Conservation (phyloP, 495 filamentous ascomycete species). For the Tuber microsphaerosporum region DNA sequence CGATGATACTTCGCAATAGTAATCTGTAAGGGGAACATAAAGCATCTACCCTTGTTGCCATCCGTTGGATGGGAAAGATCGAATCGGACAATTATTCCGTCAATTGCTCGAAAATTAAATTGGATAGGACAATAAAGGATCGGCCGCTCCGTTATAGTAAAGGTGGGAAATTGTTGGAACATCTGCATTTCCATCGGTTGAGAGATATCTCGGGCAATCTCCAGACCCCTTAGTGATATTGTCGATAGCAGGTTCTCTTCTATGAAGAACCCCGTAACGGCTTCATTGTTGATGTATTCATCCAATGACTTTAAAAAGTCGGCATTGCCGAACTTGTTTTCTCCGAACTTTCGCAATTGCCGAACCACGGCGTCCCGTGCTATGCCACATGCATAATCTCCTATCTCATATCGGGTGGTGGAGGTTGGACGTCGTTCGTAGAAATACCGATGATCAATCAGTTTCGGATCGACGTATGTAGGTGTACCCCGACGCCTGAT, state of each 20-base stretch:
- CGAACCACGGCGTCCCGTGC: neutral
- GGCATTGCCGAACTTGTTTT: neutral
- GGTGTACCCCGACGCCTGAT: neutral
- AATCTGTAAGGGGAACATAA: neutral
- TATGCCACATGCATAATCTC: neutral
- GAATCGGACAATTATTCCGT: neutral
- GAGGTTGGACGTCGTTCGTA: neutral
- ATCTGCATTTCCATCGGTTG: neutral
- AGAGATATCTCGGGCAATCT: neutral
- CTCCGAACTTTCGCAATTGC: neutral
- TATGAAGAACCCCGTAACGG: neutral
- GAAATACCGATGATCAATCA: neutral
- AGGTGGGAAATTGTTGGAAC: neutral
- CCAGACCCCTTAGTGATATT: neutral
- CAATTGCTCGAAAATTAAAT: neutral
- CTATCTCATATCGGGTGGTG: neutral
- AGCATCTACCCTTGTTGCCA: neutral
- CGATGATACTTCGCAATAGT: neutral
- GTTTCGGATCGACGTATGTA: neutral
- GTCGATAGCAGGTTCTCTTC: neutral
- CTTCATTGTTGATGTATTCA: neutral
- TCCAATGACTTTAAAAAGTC: neutral
- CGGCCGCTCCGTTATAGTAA: neutral
- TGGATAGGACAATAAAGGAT: neutral
- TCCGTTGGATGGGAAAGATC: neutral